phyloP scores from a whole-genome alignment of 202 grass and related monocot genomes.

The Zoysia matrella region DNA sequence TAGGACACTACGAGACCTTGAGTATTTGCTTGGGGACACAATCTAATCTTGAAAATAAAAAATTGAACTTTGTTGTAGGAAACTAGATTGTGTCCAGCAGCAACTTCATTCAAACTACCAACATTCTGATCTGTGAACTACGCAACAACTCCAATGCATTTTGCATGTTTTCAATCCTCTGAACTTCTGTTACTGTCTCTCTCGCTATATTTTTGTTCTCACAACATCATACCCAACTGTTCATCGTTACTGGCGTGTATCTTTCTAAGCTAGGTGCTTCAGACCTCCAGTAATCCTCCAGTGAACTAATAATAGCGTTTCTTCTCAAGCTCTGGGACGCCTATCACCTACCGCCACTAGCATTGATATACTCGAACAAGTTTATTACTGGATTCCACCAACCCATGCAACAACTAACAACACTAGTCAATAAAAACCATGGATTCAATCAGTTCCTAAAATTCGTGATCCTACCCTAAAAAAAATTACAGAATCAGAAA shows the following conservation, averaged over 20 bases:
- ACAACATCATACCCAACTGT: background rate
- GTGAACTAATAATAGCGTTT: background rate
- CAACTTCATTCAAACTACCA: background rate
- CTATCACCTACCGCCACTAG: background rate
- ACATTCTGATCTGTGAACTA: background rate
- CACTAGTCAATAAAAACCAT: background rate
- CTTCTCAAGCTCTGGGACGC: background rate
- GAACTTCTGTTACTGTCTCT: background rate
- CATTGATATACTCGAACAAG: constrained; percentile 2
- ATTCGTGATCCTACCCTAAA: background rate
- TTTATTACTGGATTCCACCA: constrained; percentile 17
- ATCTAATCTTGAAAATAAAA: no score
- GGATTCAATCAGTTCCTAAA: background rate
- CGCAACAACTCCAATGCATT: background rate
- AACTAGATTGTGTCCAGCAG: no score
- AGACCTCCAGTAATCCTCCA: background rate
- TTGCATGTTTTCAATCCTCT: constrained; percentile 2
- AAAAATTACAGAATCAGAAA: constrained; percentile 32
- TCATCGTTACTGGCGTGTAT: background rate
- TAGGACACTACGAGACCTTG: no score
- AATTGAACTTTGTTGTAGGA: no score
- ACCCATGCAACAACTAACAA: constrained; percentile 4
- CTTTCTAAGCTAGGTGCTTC: background rate
- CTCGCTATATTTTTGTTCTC: background rate
- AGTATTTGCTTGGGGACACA: no score